Conservation (phyloP, 352 stramenopile species). For the Globisporangium cederbergense region DNA sequence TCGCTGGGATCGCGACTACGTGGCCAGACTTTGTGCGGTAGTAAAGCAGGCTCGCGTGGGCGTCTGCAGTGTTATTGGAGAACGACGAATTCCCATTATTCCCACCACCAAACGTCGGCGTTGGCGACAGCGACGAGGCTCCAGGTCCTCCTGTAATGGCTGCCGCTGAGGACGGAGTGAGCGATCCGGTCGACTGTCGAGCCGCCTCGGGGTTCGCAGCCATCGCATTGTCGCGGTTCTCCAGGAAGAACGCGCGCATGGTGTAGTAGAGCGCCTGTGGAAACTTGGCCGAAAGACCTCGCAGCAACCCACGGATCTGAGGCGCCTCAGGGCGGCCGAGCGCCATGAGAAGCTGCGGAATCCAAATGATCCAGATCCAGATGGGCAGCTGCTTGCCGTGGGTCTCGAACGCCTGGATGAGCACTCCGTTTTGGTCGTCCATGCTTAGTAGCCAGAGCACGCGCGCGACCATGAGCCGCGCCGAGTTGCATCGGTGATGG, state of each 20-base stretch:
- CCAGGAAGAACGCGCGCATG: conserved; percentile 96
- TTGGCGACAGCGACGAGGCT: conserved; percentile 8
- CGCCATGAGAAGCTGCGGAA: conserved; percentile 95
- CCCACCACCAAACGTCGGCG: conserved; percentile 4
- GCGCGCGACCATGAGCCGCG: conserved; percentile 86
- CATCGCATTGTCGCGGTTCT: conserved; percentile 92
- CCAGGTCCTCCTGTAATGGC: neutral
- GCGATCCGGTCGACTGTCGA: conserved; percentile 16
- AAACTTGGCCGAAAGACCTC: conserved; percentile 90
- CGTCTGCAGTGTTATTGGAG: conserved; percentile 12
- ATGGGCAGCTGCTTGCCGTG: conserved; percentile 93
- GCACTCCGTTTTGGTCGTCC: conserved; percentile 71
- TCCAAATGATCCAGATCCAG: conserved; percentile 99
- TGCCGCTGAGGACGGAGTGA: conserved; percentile 11
- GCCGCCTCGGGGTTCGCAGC: conserved; percentile 29
- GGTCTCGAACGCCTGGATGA: conserved; percentile 91
- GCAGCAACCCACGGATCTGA: conserved; percentile 79
- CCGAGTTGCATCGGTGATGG: conserved; percentile 86
- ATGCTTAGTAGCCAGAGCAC: conserved; percentile 90
- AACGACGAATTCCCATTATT: conserved; percentile 7
- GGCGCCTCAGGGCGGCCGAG: conserved; percentile 91
- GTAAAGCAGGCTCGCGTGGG: conserved; percentile 37
- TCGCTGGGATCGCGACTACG: conserved; percentile 67
- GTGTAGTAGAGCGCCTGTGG: conserved; percentile 98
- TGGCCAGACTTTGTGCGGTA: conserved; percentile 80